phyloP scores from a whole-genome alignment of 495 filamentous ascomycete genomes.

The Hamigera avellanea region DNA sequence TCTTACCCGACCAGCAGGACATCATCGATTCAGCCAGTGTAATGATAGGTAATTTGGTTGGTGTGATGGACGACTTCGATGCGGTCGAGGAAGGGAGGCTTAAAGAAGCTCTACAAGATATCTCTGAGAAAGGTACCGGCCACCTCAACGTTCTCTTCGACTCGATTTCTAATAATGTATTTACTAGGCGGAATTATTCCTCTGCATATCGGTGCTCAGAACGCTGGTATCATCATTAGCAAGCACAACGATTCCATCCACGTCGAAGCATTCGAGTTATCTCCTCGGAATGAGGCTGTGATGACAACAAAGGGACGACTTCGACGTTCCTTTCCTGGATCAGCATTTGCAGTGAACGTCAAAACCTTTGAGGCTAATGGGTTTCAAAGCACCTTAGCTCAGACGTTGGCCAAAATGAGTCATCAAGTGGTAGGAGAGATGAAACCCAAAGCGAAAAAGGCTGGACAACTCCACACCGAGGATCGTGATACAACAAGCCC shows the following conservation, averaged over 20 bases:
- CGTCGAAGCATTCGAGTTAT: conserved; percentile 47
- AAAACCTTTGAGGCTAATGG: conserved; percentile 16
- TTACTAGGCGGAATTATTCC: conserved; percentile 8
- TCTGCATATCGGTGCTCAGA: conserved; percentile 44
- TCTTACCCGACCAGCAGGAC: background rate
- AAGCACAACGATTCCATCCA: conserved; percentile 15
- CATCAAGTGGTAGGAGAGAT: conserved; percentile 22
- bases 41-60: conserved; percentile 4
- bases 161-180: background rate
- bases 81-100: too few species aligned
- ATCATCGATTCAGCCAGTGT: background rate
- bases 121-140: background rate
- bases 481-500: conserved; percentile 43
- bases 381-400: conserved; percentile 27
- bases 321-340: conserved; percentile 42
- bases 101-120: background rate
- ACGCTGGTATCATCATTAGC: conserved; percentile 44
- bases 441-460: conserved; percentile 30
- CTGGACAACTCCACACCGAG: conserved; percentile 23
- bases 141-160: background rate
- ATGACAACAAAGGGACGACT: conserved; percentile 39
- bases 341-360: conserved; percentile 24
- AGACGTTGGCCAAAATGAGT: conserved; percentile 33
- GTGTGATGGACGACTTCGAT: background rate
- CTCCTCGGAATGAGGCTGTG: conserved; percentile 34